Percentiles rank a stretch among this genome's conserved stretches.
Conservation (phyloP, 2,329 filamentous ascomycete genomes). For the Xylaria arbuscula region DNA sequence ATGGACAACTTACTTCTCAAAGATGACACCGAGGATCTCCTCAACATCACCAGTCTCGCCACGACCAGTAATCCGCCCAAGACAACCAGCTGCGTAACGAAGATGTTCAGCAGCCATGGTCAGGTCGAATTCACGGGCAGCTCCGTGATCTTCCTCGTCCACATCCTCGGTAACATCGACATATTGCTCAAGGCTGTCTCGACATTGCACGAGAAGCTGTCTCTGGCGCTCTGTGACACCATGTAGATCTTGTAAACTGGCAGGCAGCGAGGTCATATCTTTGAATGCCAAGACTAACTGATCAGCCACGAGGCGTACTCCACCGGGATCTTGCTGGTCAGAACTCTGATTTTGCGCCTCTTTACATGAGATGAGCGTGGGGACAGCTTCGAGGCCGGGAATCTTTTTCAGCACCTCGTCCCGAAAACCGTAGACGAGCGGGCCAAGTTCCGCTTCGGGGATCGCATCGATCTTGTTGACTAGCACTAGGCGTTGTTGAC, state of each 20-base stretch:
- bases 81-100: conserved; percentile 79
- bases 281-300: conserved; percentile 75
- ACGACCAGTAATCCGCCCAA: conserved; percentile 88
- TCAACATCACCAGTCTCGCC: conserved; percentile 91
- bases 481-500: conserved; percentile 63
- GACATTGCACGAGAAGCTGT: conserved; percentile 80
- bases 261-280: conserved; percentile 75
- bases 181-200: conserved; percentile 78
- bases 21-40: conserved; percentile 94
- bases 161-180: conserved; percentile 64
- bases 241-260: conserved; percentile 82
- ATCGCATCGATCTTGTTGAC: conserved; percentile 72
- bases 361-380: conserved; percentile 78
- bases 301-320: conserved; percentile 75
- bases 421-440: conserved; percentile 57
- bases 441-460: conserved; percentile 49
- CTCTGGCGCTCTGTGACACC: conserved; percentile 92
- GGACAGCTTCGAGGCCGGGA: conserved; percentile 54
- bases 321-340: conserved; percentile 64
- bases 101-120: conserved; percentile 92
- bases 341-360: conserved; percentile 57
- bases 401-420: conserved; percentile 53
- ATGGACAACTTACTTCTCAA: conserved; percentile 81
- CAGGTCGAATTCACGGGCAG: conserved; percentile 73
- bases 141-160: conserved; percentile 31